Percentiles rank a stretch among this genome's conserved stretches.
Evolutionary conservation across 2,329 filamentous ascomycete genomes (phyloP).

Genomic region (Cercospora berteroae): DNA sequence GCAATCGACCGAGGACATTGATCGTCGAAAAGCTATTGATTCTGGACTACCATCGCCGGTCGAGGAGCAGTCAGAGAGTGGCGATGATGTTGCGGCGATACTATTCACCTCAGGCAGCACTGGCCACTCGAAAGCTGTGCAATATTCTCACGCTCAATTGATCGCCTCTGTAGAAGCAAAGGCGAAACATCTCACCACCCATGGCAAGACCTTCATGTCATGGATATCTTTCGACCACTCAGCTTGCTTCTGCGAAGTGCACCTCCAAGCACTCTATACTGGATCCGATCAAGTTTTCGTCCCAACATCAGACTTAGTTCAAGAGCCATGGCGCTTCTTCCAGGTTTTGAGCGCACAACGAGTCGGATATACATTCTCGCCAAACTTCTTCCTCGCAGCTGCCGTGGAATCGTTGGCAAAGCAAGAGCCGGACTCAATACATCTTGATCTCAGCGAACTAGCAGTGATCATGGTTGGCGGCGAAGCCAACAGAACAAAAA

Average conservation of each 20-base stretch:
- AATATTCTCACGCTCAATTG: slow-evolving; percentile 20
- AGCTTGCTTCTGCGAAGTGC: slow-evolving; percentile 52
- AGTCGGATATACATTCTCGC: slow-evolving; percentile 48
- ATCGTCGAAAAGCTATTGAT: slow-evolving; percentile 9
- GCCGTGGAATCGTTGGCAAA: slow-evolving; percentile 12
- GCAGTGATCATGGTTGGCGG: slow-evolving; percentile 45
- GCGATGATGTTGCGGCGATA: slow-evolving; percentile 20
- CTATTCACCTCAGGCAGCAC: slow-evolving; percentile 29
- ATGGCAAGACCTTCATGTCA: slow-evolving; percentile 22
- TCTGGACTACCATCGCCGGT: slow-evolving; percentile 9
- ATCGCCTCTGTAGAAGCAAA: slow-evolving; percentile 23
- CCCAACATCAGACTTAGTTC: slow-evolving; percentile 43
- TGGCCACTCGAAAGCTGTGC: slow-evolving; percentile 27
- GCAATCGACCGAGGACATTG: slow-evolving; percentile 15
- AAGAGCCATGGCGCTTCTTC: slow-evolving; percentile 43
- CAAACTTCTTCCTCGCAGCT: slow-evolving; percentile 43
- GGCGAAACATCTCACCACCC: slow-evolving; percentile 8
- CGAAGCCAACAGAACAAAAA: slow-evolving; percentile 43
- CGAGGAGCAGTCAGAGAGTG: background rate
- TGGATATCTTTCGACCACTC: slow-evolving; percentile 52
- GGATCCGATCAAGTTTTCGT: slow-evolving; percentile 50
- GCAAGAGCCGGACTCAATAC: slow-evolving; percentile 1
- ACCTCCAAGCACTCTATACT: slow-evolving; percentile 49
- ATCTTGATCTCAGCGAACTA: slow-evolving; percentile 17
- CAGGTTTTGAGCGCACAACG: slow-evolving; percentile 43